Base-by-base conservation (phyloP, 176 grass and related monocot genomes). In the bread wheat (Triticum aestivum) region DNA sequence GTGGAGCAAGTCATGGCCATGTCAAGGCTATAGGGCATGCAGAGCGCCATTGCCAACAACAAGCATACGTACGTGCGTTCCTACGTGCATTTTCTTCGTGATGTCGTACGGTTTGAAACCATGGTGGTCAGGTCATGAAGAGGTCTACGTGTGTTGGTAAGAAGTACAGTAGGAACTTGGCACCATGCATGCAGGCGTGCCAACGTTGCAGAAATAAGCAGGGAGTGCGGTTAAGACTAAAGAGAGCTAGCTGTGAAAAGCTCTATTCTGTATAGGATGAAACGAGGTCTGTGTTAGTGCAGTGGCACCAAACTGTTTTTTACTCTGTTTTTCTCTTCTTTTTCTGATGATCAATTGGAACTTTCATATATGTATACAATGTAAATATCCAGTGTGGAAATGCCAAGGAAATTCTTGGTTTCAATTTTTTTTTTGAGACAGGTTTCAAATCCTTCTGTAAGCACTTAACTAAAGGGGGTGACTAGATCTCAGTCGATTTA, bases 1-100 rank as follows among this genome's bases (percentile, higher is more conserved):
- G 81, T 91, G 76, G 81, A 69, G 30, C 90, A 91, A 39, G 41
- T 91, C 82, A 85, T 88, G 86, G 90, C 86, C 38, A 45, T 88
- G 6, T 88, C 90, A 65, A 88, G 90, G 90, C 86, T 91, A 56
- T 91, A 91, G 71, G n/a, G 34, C 68, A 61, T 6, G 20, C 56
- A 21, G 15, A 23, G 70, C 69, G 23, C 29, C 34, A 8, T 65
- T 3, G 3, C 71, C n/a, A 42, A 58, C 5, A 74, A 37, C 34
- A 24, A 67, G 29, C 1, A 18, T 15, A 33, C 35, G 8, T 5
- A 4, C 34, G 8, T 5, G 2, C 34, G 20, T 20, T 26, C n/a
- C 15, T 35, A 63, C 51, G 12, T 30, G 42, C 32, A 12, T 51
- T 42, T 42, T 68, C 8, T 56, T 67, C 27, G 79, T 69, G 15